Conservation (phyloP, 345 rosid genomes). For the Arabis alpina region DNA sequence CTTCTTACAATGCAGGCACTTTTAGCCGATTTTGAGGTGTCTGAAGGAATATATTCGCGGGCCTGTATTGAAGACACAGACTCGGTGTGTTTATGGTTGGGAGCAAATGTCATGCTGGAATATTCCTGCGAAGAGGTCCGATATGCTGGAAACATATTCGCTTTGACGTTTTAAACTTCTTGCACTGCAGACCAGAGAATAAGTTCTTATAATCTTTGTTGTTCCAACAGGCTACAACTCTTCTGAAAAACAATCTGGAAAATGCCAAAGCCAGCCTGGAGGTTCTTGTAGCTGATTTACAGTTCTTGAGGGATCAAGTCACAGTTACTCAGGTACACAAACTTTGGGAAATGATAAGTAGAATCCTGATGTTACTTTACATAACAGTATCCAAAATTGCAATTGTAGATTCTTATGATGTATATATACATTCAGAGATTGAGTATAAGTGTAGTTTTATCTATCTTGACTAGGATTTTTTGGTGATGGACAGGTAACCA, state of each 20-base stretch:
- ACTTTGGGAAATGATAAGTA: neutral
- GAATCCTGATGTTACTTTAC: neutral
- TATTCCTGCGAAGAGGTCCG: conserved; percentile 86
- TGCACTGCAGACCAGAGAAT: conserved; percentile 37
- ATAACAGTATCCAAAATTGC: neutral
- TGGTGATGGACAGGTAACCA: conserved; percentile 61
- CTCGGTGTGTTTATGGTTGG: conserved; percentile 91
- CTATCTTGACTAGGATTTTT: conserved; percentile 4
- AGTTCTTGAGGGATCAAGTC: conserved; percentile 93
- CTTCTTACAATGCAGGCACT: conserved; percentile 53
- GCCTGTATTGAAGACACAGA: conserved; percentile 71
- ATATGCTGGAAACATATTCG: conserved; percentile 29
- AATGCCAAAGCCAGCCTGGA: conserved; percentile 96
- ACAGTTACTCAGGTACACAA: conserved; percentile 83
- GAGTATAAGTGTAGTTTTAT: neutral
- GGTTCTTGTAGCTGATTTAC: conserved; percentile 87
- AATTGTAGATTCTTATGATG: conserved; percentile 3
- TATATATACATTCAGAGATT: conserved; percentile 8
- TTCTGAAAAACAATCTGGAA: conserved; percentile 81
- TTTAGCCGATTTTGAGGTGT: conserved; percentile 88
- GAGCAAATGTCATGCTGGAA: conserved; percentile 97
- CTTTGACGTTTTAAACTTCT: neutral
- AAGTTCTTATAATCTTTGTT: conserved; percentile 31
- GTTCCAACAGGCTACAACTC: conserved; percentile 63
- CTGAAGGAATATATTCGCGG: conserved; percentile 91